A percentile compares a stretch with the other conserved stretches of the same genome.
Evolutionary conservation across 805 yeast genomes (phyloP).

Genomic region (Candida sonorensis): DNA sequence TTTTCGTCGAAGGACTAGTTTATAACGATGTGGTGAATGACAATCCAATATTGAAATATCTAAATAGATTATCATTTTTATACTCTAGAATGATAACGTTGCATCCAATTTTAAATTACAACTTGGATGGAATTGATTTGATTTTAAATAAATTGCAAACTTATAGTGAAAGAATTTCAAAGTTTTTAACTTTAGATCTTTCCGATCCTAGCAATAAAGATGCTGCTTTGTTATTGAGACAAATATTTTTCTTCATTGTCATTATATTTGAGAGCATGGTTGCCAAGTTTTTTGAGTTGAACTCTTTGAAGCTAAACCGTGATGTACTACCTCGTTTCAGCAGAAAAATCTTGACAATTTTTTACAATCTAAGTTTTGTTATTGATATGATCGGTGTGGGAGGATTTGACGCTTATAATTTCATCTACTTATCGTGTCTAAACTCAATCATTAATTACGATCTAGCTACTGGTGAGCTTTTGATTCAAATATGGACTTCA

Average conservation of each 20-base stretch:
- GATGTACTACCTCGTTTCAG: slow-evolving; percentile 16
- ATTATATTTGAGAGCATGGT: slow-evolving; percentile 45
- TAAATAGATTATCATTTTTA: slow-evolving; percentile 42
- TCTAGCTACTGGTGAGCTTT: slow-evolving; percentile 18
- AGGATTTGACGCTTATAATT: slow-evolving; percentile 58
- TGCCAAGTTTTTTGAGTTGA: slow-evolving; percentile 29
- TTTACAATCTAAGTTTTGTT: slow-evolving; percentile 41
- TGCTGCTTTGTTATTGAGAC: slow-evolving; percentile 21
- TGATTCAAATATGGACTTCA: slow-evolving; percentile 26
- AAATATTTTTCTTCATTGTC: slow-evolving; percentile 39
- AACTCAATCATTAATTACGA: slow-evolving; percentile 33
- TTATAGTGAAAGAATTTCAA: slow-evolving; percentile 22
- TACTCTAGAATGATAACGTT: slow-evolving; percentile 14
- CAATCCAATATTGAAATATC: slow-evolving; percentile 39
- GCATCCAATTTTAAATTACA: slow-evolving; percentile 8
- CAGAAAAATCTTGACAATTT: slow-evolving; percentile 30
- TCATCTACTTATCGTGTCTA: slow-evolving; percentile 43
- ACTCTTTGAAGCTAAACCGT: slow-evolving; percentile 10
- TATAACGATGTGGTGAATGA: slow-evolving; percentile 3
- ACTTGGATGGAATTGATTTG: slow-evolving; percentile 16
- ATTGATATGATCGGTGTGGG: slow-evolving; percentile 53
- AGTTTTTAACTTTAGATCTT: slow-evolving; percentile 10
- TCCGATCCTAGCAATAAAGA: slow-evolving; percentile 6
- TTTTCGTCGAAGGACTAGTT: neutral
- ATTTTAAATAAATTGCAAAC: slow-evolving; percentile 20